Conservation (phyloP, 352 stramenopile species). For the Pythium oligandrum region DNA sequence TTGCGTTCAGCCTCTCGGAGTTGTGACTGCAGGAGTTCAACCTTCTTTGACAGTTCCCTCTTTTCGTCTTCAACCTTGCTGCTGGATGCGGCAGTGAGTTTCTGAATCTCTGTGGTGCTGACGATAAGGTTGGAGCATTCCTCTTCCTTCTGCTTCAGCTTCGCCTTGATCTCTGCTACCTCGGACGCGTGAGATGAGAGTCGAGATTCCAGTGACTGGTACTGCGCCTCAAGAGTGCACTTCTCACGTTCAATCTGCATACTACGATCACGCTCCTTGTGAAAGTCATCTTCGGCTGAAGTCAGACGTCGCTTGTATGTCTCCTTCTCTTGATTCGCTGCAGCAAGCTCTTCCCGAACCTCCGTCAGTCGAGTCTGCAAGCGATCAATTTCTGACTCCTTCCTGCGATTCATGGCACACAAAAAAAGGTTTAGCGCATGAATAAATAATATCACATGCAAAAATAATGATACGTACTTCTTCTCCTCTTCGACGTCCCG, state of each 20-base stretch:
- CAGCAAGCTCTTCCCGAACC: conserved; percentile 43
- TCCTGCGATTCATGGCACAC: conserved; percentile 13
- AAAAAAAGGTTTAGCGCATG: too few relatives aligned
- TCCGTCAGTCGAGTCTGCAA: conserved; percentile 46
- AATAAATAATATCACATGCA: too few relatives aligned
- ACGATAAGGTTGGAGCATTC: conserved; percentile 62
- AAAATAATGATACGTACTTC: conserved; percentile 11
- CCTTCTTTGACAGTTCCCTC: conserved; percentile 54
- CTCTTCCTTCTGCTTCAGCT: conserved; percentile 61
- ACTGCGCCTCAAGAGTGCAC: conserved; percentile 51
- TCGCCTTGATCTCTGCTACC: conserved; percentile 44
- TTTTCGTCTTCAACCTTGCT: conserved; percentile 68
- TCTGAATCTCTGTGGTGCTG: conserved; percentile 74
- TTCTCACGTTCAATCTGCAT: conserved; percentile 59
- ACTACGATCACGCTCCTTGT: conserved; percentile 47
- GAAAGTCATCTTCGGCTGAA: conserved; percentile 37
- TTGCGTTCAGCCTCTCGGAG: conserved; percentile 47
- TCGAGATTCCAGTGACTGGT: conserved; percentile 46
- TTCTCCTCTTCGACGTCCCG: conserved; percentile 52
- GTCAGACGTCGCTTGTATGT: conserved; percentile 36
- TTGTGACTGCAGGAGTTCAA: conserved; percentile 44
- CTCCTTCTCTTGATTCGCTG: conserved; percentile 42
- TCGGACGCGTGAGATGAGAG: conserved; percentile 29
- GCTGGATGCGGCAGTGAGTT: conserved; percentile 57
- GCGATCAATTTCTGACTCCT: conserved; percentile 44